Evolutionary conservation across 768 basidiomycete genomes (phyloP), one percentile per base, ranked within the genome.

Genomic region (Sistotremastrum suecicum): DNA sequence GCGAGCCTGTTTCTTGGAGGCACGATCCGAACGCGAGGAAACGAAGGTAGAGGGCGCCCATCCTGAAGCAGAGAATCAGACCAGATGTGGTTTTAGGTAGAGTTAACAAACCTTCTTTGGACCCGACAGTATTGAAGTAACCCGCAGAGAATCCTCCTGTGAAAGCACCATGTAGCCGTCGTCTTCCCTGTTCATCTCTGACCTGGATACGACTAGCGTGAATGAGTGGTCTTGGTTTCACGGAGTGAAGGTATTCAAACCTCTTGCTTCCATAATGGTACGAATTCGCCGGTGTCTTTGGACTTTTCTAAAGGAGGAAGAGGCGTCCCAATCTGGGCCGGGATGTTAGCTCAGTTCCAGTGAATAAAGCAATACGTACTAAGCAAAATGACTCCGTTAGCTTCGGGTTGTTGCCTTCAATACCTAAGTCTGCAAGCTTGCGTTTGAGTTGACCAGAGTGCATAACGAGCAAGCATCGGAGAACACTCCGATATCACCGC

Each of bases 111-210:
- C 92, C 92, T 75, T 98, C 92, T 61, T 94, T 89, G 5, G 87
- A 91, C 1, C 95, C 95, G 35, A 94, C 94, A 1, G 82, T 74
- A 61, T 98, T 98, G 68, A 83, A 97, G 65, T 97, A 97, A 0
- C 94, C 94, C 30, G 95, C 95, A 45, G 86, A 90, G 70, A 90
- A 99, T 7, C 95, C 95, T 28, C 95, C 95, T 0, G 92, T 97
- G 66, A 98, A 99, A 3, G 95, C 95, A 3, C 95, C 95, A 59
- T 99, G 95, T n/a, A 99, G 66, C 47, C 95, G 69, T 52, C 89
- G 67, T 39, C 94, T 74, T 33, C 91, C 90, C 58, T 95, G 78
- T 63, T 98, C 92, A 65, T 98, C 92, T 53, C 84, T 72, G 7
- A 90, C 88, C 84, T 90, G 49, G 37, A 39, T 30, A 55, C 42